Conservation (phyloP, 1,139 yeast genomes). For the Yamadazyma trypodendri region DNA sequence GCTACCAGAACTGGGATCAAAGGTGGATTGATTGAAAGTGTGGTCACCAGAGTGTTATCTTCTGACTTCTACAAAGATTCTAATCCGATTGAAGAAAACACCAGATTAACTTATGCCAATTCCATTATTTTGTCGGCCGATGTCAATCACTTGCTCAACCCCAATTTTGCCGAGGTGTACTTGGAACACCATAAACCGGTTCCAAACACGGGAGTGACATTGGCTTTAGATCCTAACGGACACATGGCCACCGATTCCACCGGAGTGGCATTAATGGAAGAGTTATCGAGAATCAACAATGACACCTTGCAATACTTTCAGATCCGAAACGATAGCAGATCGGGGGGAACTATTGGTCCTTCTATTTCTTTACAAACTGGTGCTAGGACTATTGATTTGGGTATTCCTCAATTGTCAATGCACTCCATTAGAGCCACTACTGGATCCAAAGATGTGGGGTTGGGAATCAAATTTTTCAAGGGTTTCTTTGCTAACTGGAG, state of each 20-base stretch:
- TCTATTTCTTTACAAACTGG: slow-evolving; percentile 38
- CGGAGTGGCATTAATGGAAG: slow-evolving; percentile 33
- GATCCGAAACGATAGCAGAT: slow-evolving; percentile 42
- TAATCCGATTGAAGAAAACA: slow-evolving; percentile 22
- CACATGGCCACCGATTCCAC: slow-evolving; percentile 45
- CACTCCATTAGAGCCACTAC: slow-evolving; percentile 44
- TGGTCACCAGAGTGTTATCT: slow-evolving; percentile 33
- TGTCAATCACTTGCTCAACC: slow-evolving; percentile 47
- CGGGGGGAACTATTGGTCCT: slow-evolving; percentile 51
- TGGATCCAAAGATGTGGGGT: slow-evolving; percentile 44
- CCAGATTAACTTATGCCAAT: slow-evolving; percentile 32
- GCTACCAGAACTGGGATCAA: slow-evolving; percentile 43
- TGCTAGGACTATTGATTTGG: slow-evolving; percentile 46
- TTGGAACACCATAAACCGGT: slow-evolving; percentile 40
- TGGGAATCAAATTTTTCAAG: slow-evolving; percentile 38
- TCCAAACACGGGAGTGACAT: slow-evolving; percentile 42
- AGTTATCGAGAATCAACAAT: slow-evolving; percentile 28
- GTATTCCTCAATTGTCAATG: slow-evolving; percentile 47
- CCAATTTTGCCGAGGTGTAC: slow-evolving; percentile 39
- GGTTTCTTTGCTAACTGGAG: slow-evolving; percentile 42
- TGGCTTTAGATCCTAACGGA: slow-evolving; percentile 42
- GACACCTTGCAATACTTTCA: slow-evolving; percentile 41
- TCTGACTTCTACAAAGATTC: slow-evolving; percentile 19
- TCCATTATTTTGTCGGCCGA: slow-evolving; percentile 44
- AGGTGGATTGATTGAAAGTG: slow-evolving; percentile 38